Conservation (phyloP, 129 eudicot genomes). For the Ambrosia artemisiifolia region DNA sequence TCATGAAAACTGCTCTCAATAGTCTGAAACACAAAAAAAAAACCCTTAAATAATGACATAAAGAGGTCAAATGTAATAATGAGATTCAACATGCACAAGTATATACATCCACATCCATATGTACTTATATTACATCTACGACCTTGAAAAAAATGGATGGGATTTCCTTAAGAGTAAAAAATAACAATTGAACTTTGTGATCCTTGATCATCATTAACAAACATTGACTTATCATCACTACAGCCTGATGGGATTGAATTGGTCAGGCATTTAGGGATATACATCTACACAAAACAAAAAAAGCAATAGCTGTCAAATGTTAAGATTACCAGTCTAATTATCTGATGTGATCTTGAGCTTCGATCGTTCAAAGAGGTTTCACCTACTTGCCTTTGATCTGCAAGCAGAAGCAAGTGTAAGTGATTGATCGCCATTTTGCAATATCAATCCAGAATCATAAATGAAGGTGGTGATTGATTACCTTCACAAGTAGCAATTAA, state of each 20-base stretch:
- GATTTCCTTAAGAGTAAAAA: not conserved
- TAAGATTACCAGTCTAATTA: slow-evolving; percentile 72
- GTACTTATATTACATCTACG: not conserved
- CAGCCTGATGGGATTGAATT: not conserved
- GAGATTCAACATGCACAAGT: slow-evolving; percentile 4
- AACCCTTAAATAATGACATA: slow-evolving; percentile 7
- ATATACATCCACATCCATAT: not conserved
- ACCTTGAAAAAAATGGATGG: not conserved
- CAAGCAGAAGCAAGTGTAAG: slow-evolving; percentile 20
- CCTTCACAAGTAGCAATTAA: slow-evolving; percentile 93
- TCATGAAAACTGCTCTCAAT: slow-evolving; percentile 81
- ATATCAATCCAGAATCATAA: not conserved
- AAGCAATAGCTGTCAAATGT: slow-evolving; percentile 5
- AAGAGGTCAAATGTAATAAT: not conserved
- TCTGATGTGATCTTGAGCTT: slow-evolving; percentile 99
- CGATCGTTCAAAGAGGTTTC: slow-evolving; percentile 90
- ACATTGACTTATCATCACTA: slow-evolving; percentile 3
- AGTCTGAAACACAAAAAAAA: slow-evolving; percentile 39
- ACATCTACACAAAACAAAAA: slow-evolving; percentile 1
- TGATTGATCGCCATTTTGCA: not conserved
- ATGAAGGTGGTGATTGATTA: slow-evolving; percentile 21
- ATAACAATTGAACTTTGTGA: not conserved
- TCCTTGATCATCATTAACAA: not conserved
- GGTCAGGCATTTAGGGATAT: not conserved
- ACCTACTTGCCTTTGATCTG: slow-evolving; percentile 98